A percentile compares a stretch with the other conserved stretches of the same genome.
phyloP scores from a whole-genome alignment of 2,329 filamentous ascomycete genomes.

The Phialophora verrucosa region DNA sequence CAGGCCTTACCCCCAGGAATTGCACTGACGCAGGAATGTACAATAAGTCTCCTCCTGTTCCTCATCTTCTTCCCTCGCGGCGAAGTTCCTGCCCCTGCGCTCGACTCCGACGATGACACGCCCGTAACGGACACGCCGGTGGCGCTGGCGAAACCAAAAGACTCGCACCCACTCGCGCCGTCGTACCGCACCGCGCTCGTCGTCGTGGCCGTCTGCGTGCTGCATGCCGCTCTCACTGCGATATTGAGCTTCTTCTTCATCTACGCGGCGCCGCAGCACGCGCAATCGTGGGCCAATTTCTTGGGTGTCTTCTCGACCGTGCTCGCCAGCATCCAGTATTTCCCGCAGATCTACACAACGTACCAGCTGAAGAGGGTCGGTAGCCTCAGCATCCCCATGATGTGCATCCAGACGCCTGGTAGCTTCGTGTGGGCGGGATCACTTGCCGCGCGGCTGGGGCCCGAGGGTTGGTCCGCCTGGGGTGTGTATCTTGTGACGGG shows the following conservation, averaged over 20 bases:
- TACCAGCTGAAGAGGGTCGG: slow-evolving; percentile 83
- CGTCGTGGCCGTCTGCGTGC: slow-evolving; percentile 73
- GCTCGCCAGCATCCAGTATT: slow-evolving; percentile 85
- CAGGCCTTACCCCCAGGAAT: not conserved
- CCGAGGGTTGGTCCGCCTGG: slow-evolving; percentile 93
- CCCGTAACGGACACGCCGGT: slow-evolving; percentile 40
- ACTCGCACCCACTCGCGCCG: slow-evolving; percentile 48
- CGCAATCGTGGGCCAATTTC: slow-evolving; percentile 81
- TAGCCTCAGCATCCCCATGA: slow-evolving; percentile 94
- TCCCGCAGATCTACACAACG: slow-evolving; percentile 94
- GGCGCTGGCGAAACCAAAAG: slow-evolving; percentile 35
- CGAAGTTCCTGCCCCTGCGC: slow-evolving; percentile 48
- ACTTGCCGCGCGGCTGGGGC: slow-evolving; percentile 77
- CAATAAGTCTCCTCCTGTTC: slow-evolving; percentile 80
- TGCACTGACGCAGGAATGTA: not conserved
- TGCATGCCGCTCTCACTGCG: slow-evolving; percentile 75
- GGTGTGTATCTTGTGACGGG: slow-evolving; percentile 88
- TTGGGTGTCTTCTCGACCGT: slow-evolving; percentile 79
- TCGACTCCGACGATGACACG: slow-evolving; percentile 43
- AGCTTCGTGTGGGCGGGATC: slow-evolving; percentile 88
- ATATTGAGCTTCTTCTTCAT: slow-evolving; percentile 67
- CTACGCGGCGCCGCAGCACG: slow-evolving; percentile 64
- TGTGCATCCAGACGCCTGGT: slow-evolving; percentile 96
- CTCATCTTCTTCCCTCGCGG: slow-evolving; percentile 86
- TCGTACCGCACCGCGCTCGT: slow-evolving; percentile 79